Conservation (phyloP, 1,284 basidiomycete species). For the Heterobasidion occidentale region DNA sequence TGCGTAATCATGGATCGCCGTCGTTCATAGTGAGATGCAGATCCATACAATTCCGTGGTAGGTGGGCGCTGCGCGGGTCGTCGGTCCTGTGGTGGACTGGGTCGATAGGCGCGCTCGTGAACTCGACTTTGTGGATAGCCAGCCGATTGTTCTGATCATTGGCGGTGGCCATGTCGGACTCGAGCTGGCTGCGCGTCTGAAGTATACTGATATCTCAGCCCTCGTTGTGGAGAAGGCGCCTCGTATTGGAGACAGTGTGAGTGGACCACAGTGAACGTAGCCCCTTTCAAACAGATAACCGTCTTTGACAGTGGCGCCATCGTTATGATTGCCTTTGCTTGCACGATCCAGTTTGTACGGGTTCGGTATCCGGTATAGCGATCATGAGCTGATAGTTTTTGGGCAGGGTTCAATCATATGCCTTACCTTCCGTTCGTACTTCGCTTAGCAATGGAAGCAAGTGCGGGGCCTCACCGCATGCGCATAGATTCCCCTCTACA, state of each 20-base stretch:
- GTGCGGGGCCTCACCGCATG: background rate
- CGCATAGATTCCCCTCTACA: slow-evolving; percentile 34
- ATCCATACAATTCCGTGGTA: background rate
- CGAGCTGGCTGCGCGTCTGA: slow-evolving; percentile 49
- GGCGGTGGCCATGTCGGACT: slow-evolving; percentile 65
- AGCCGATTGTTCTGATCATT: slow-evolving; percentile 45
- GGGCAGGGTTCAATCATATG: slow-evolving; percentile 20
- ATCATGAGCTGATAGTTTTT: background rate
- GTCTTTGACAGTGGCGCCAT: slow-evolving; percentile 32
- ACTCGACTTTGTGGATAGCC: slow-evolving; percentile 19
- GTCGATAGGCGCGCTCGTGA: slow-evolving; percentile 30
- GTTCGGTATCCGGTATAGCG: background rate
- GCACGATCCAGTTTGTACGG: slow-evolving; percentile 59
- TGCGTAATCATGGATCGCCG: slow-evolving; percentile 13
- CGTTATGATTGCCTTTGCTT: slow-evolving; percentile 57
- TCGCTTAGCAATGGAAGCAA: background rate
- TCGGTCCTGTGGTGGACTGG: slow-evolving; percentile 32
- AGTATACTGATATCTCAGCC: slow-evolving; percentile 40
- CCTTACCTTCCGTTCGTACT: slow-evolving; percentile 42
- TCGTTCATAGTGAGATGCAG: background rate
- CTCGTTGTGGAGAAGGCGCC: slow-evolving; percentile 47
- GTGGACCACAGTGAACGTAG: background rate
- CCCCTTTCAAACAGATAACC: background rate
- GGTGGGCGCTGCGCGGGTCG: slow-evolving; percentile 18
- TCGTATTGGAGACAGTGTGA: slow-evolving; percentile 37